These are phyloP conservation scores for Cymbidium sinense DNA, from an alignment of 106 monocot genomes.

Conservation along the genomic window DNA sequence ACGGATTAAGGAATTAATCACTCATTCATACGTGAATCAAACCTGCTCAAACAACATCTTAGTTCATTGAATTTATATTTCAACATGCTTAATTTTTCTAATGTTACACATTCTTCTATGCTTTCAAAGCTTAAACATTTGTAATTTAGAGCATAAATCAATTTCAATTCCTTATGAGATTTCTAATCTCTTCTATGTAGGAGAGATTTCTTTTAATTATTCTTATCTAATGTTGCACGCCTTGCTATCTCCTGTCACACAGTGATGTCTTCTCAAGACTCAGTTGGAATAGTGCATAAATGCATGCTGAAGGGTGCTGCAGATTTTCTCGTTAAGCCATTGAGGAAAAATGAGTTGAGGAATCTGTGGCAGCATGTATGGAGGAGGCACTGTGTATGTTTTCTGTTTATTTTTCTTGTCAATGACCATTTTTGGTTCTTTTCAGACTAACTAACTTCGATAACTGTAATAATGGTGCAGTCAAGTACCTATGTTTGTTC, in stretches of 20 bases:
- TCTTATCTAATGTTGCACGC: neutral
- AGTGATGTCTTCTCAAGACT: constrained; percentile 93
- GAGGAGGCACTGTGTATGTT: constrained; percentile 83
- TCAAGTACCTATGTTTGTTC: constrained; percentile 36
- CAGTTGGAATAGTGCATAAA: constrained; percentile 63
- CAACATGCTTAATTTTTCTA: too few relatives aligned
- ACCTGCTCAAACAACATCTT: too few relatives aligned
- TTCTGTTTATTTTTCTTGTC: neutral
- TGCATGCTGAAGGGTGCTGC: constrained; percentile 90
- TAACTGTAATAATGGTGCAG: constrained; percentile 30
- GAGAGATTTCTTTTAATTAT: neutral
- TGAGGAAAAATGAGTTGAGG: constrained; percentile 81
- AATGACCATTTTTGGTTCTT: neutral
- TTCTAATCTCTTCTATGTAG: neutral
- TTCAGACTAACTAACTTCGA: neutral
- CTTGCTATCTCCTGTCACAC: constrained; percentile 4
- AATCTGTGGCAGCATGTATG: constrained; percentile 98
- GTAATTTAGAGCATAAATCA: neutral
- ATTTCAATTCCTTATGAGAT: neutral
- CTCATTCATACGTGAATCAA: too few relatives aligned
- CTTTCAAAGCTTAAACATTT: neutral
- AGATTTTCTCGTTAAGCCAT: constrained; percentile 85
- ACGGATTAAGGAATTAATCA: too few relatives aligned
- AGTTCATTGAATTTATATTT: too few relatives aligned
- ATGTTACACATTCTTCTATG: neutral